Evolutionary conservation across 805 yeast genomes (phyloP), one percentile per base, ranked within the genome.

Genomic region (Schizosaccharomyces cryophilus): DNA sequence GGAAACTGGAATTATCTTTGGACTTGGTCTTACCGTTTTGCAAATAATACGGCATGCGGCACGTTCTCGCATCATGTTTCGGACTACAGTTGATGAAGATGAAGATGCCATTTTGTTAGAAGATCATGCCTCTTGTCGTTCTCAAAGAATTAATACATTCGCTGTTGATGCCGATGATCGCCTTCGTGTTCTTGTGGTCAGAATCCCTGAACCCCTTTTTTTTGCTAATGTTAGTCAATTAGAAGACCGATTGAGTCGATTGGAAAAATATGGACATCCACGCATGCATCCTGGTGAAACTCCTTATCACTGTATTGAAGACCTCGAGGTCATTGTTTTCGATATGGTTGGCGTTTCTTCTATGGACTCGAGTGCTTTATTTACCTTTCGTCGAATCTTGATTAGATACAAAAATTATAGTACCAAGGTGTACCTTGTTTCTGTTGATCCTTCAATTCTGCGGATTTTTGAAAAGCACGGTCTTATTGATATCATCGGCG

Each of bases 1-100:
- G 69, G 95, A 90, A 69, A 81, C 84, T 17, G 97, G 98, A 1
- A 87, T 93, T 59, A 81, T 84, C 1, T 78, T 87, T n/a, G 97
- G 98, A 0, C 81, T 86, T 59, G 80, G 80, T 0, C 85, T 87
- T 65, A 87, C 94, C 54, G 73, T 90, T 21, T 74, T 89, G 42
- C 74, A 94, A 62, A 89, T 90, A 4, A 78, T 88, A 38, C 84
- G 80, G 65, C 87, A 86, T 68, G 82, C 95, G 1, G 81, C 95
- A 0, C 75, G 78, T 62, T 88, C 95, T 1, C 76, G 95, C 64
- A 86, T 88, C 63, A 95, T 87, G 69, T 85, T 89, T 59, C 73
- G 87, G 64, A 87, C 88, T 2, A 75, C 93, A 62, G 69, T 80
- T 4, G 80, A 81, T 2, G 85, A 84, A 68, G 74, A 83, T 54